Conservation (phyloP, 2,329 filamentous ascomycete genomes). For the Colletotrichum kahawae region DNA sequence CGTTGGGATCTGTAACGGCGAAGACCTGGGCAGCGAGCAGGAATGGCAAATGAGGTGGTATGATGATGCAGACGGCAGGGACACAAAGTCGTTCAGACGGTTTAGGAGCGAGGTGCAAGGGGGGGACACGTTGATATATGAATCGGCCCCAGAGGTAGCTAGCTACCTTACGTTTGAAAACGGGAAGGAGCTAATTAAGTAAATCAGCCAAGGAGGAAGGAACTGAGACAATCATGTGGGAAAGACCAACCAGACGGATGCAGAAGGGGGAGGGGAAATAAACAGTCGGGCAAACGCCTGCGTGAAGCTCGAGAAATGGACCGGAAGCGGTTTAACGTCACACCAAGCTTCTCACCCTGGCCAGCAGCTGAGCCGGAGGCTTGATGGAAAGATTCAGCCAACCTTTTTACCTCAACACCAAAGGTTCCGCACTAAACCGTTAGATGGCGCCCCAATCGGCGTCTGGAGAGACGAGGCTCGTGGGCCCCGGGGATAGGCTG, state of each 20-base stretch:
- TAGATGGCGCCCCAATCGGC: not conserved
- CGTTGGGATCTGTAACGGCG: not conserved
- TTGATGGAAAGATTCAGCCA: not conserved
- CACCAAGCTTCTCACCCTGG: not conserved
- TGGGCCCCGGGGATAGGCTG: not conserved
- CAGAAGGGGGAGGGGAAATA: not conserved
- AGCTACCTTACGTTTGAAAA: not conserved
- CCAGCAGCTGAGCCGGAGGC: not conserved
- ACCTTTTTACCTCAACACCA: not conserved
- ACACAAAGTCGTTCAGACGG: not conserved
- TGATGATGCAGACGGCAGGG: not conserved
- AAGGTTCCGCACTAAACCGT: not conserved
- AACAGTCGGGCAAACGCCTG: not conserved
- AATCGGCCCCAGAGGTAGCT: not conserved
- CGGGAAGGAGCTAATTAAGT: not conserved
- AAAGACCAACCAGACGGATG: not conserved
- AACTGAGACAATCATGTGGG: not conserved
- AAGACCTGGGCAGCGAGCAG: not conserved
- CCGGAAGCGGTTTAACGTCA: constrained; percentile 10
- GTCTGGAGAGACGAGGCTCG: not conserved
- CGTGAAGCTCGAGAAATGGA: not conserved
- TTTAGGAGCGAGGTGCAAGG: not conserved
- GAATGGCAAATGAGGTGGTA: not conserved
- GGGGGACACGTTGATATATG: constrained; percentile 1
- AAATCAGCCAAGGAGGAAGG: not conserved